Evolutionary conservation across 208 protist genomes (phyloP).

Genomic region (Dictyostelium gargantuum): DNA sequence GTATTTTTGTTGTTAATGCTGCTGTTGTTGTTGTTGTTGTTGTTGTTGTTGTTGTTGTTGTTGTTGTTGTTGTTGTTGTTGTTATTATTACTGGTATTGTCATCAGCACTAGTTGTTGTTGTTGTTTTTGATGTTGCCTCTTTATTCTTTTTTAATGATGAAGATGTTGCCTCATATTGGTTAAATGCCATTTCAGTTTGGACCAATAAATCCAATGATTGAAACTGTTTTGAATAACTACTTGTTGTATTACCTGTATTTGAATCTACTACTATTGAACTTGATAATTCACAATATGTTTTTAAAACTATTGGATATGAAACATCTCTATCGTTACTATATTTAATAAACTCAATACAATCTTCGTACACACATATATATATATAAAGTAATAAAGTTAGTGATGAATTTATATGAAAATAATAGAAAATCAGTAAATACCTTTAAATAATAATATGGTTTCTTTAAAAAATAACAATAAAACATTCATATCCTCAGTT

Average conservation of each 20-base stretch:
- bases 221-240: slow-evolving; percentile 1
- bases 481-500: not conserved
- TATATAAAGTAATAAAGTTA: not conserved
- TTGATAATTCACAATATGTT: slow-evolving; percentile 11
- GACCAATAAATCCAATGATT: not conserved
- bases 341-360: slow-evolving; percentile 2
- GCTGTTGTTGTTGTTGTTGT: not conserved
- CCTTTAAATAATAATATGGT: slow-evolving; percentile 1
- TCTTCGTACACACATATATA: not conserved
- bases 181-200: slow-evolving; percentile 6
- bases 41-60: not conserved
- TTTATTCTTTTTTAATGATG: not conserved
- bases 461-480: slow-evolving; percentile 12
- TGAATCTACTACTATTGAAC: not conserved
- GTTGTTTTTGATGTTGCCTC: not conserved
- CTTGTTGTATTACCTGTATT: not conserved
- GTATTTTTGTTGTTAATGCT: not conserved
- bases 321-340: not conserved
- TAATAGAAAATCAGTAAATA: not conserved
- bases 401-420: not conserved
- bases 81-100: not conserved
- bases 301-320: slow-evolving; percentile 11
- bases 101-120: not conserved
- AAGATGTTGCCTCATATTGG: not conserved
- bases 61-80: not conserved